Evolutionary conservation across 345 rosid genomes (phyloP), one percentile per base, ranked within the genome.

Genomic region (Noccaea caerulescens): DNA sequence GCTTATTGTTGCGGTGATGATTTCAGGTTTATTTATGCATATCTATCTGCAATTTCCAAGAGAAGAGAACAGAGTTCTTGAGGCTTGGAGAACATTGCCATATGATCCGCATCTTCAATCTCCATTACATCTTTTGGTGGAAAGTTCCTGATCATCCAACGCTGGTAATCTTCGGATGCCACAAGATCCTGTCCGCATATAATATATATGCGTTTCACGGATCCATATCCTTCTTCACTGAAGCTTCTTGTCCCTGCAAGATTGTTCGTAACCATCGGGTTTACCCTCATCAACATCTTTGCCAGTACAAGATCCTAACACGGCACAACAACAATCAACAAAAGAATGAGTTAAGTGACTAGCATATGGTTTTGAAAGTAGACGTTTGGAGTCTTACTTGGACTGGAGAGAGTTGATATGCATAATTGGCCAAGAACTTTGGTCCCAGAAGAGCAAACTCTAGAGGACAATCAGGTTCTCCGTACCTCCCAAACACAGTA

Each of bases 21-120:
- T 27, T 27, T 27, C 30, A 16, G 20, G 52, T 43, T 61, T 27
- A 13, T 39, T 59, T 50, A 50, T 1, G 68, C 46, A 7, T 51
- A 71, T 45, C 63, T 52, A 10, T 27, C n/a, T 0, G 72, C 81
- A 5, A 68, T 54, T 2, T 77, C 37, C 25, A 38, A 37, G 12
- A 83, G 53, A 46, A 10, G 45, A 5, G 13, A 58, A 20, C 54
- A 30, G 3, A 84, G 69, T 57, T 80, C 68, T 2, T 13, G 33
- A 5, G 85, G 84, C 44, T 68, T 77, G 3, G 80, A 79, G 33
- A 72, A 11, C 77, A 80, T 76, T 44, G 71, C 25, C 85, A 80
- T 79, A 58, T 80, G 88, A 66, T 74, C 81, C 0, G 79, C 61
- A 30, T 76, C 80, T 4, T 49, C 25, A 20, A 85, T 79, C 62